These are phyloP conservation scores for Bromus sterilis DNA, from an alignment of 176 grass and related monocot genomes.

Conservation along the genomic window DNA sequence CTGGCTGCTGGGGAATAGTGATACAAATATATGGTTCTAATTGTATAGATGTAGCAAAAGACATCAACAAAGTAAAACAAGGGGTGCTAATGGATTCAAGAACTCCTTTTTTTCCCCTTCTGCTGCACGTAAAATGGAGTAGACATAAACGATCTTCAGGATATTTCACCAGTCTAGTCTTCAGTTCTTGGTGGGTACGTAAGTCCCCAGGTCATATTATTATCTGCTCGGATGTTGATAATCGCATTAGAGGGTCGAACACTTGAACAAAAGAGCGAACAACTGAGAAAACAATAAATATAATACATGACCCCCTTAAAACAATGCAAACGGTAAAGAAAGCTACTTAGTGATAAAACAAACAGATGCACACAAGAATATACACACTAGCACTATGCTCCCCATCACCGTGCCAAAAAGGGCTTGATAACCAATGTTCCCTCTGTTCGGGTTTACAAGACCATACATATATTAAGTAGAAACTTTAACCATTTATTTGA, in stretches of 20 bases:
- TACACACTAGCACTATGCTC: no score
- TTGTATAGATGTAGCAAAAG: conserved; percentile 7
- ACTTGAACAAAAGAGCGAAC: neutral
- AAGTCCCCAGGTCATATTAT: conserved; percentile 1
- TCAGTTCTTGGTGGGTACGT: neutral
- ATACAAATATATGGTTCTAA: conserved; percentile 15
- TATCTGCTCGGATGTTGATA: conserved; percentile 10
- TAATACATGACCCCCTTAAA: neutral
- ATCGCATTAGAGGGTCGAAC: neutral
- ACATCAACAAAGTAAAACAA: conserved; percentile 8
- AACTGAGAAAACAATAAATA: neutral
- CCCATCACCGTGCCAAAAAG: no score
- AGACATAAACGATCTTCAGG: neutral
- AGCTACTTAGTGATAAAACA: no score
- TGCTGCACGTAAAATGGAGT: conserved; percentile 14
- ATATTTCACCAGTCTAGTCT: conserved; percentile 10
- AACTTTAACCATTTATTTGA: neutral
- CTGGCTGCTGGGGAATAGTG: neutral
- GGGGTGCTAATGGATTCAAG: neutral
- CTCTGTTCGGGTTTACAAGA: neutral
- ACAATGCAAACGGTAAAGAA: no score
- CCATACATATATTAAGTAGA: neutral
- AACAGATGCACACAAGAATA: no score
- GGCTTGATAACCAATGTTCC: no score
- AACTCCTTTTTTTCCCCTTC: neutral